Base-by-base conservation (phyloP, 495 filamentous ascomycete genomes). In the Hyaloscypha variabilis region DNA sequence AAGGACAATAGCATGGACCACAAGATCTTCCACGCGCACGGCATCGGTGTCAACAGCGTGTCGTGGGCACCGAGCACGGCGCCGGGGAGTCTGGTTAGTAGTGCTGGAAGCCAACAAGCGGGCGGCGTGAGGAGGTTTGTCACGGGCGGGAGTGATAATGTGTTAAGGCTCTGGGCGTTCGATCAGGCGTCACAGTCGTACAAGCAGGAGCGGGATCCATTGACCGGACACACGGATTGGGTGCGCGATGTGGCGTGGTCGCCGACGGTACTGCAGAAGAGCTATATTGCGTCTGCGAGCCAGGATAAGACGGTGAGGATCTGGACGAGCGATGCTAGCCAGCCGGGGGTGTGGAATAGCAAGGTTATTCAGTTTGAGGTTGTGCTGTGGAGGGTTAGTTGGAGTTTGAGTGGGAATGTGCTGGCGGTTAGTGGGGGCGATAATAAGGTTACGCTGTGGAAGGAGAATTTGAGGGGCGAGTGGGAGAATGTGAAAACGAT, bases 401-500 rank as follows among this genome's bases (percentile, higher is more conserved):
- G 96, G 96, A 96, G 92, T 71, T 83, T 97, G 69, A 97, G 92
- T 78, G 96, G 96, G 24, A 99, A 99, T 78, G 95, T 98, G 42
- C 81, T 99, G 69, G 96, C 96, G 17, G 93, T 96, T 61, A 91
- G 87, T 70, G 90, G 91, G 6, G 92, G 89, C n/a, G 94, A 99
- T 80, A 99, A 99, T 79, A 93, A 94, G 79, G 94, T 98, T 34
- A 94, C 87, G 62, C 74, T 95, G 65, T 94, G 90, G 91, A 93
- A 91, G 80, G 91, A 95, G 81, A 89, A 90, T 70, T 74, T 92
- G 64, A 88, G 83, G 73, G 87, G 87, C 46, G 86, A 88, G 73
- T 99, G 95, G 95, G 94, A 98, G 81, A 91, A 88, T 71, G 92
- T 97, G 54, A 96, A 95, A 83, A 91, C 91, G 68, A 93, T 99